Conservation (phyloP, 176 grass and related monocot genomes). For the Cenchrus americanus region DNA sequence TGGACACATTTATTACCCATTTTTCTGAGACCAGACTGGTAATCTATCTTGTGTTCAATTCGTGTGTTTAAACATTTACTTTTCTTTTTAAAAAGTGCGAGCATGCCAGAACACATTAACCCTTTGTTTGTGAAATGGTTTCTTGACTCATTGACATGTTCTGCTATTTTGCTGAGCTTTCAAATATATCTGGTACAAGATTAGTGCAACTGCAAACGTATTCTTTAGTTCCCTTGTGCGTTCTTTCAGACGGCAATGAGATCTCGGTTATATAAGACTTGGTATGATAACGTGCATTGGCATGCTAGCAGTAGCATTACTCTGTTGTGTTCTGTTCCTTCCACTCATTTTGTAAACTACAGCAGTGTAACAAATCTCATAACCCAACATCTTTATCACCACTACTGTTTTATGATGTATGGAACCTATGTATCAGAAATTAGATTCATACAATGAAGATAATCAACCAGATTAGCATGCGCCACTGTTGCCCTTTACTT, state of each 20-base stretch:
- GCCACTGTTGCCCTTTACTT: neutral
- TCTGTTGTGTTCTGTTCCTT: neutral
- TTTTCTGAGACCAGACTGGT: conserved; percentile 69
- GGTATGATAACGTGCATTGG: too few species aligned
- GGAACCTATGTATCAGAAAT: neutral
- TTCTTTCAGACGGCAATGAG: too few species aligned
- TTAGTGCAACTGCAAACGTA: neutral
- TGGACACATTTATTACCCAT: conserved; percentile 59
- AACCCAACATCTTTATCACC: neutral
- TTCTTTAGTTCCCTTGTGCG: neutral
- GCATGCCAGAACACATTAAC: neutral
- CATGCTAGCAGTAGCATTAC: neutral
- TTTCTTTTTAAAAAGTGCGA: neutral
- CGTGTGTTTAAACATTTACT: neutral
- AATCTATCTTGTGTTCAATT: conserved; percentile 4
- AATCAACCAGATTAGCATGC: neutral
- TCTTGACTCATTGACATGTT: neutral
- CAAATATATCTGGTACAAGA: neutral
- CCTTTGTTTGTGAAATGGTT: neutral
- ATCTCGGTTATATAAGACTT: neutral
- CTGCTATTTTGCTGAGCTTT: too few species aligned
- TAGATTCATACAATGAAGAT: neutral
- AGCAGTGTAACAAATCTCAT: neutral
- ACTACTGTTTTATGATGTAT: neutral
- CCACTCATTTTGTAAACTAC: neutral